Percentiles rank a stretch among this genome's conserved stretches.
Conservation (phyloP, 768 basidiomycete species). For the Russula foetens region DNA sequence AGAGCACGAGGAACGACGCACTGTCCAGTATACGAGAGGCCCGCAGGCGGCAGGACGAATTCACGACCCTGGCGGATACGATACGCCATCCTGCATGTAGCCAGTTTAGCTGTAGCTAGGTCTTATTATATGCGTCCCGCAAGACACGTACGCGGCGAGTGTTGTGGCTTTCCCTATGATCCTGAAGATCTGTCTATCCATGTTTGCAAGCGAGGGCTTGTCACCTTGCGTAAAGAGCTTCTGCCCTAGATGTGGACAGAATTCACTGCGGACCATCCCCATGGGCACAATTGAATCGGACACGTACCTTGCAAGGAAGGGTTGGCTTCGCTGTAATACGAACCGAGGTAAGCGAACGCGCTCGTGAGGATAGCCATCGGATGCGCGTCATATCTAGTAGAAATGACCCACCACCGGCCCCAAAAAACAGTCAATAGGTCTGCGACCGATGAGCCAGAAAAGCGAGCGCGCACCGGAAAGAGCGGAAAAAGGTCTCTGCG, state of each 20-base stretch:
- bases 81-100: slow-evolving; percentile 81
- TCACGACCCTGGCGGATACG: slow-evolving; percentile 85
- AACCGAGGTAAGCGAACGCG: slow-evolving; percentile 82
- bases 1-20: slow-evolving; percentile 30
- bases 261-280: not conserved
- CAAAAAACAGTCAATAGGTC: too few species aligned
- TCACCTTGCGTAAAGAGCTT: slow-evolving; percentile 67
- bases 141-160: slow-evolving; percentile 60
- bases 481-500: slow-evolving; percentile 34
- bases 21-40: slow-evolving; percentile 80
- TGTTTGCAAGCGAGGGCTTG: slow-evolving; percentile 55
- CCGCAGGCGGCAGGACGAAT: slow-evolving; percentile 78
- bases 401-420: too few species aligned
- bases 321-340: slow-evolving; percentile 83
- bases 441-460: too few species aligned
- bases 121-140: not conserved
- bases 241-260: slow-evolving; percentile 45
- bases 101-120: not conserved
- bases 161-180: slow-evolving; percentile 86
- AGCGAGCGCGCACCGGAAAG: slow-evolving; percentile 30
- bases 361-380: slow-evolving; percentile 88
- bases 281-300: not conserved
- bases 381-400: slow-evolving; percentile 73
- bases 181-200: slow-evolving; percentile 91
- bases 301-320: slow-evolving; percentile 70